Conservation (phyloP, 2,329 filamentous ascomycete species). For the Aphanocladium album region DNA sequence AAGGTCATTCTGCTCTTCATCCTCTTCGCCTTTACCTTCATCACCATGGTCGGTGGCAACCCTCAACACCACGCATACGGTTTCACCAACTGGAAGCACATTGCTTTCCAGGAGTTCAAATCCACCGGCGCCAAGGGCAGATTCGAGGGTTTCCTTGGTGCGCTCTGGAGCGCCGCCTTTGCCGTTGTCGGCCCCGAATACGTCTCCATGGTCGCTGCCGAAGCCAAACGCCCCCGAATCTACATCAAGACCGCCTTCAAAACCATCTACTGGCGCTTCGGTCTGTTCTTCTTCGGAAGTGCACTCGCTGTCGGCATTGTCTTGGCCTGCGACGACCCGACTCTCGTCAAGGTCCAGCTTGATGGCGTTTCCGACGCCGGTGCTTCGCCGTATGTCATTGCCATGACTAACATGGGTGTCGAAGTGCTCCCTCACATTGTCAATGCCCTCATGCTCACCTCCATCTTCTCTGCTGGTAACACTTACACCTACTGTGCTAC, state of each 20-base stretch:
- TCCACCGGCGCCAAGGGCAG: conserved; percentile 57
- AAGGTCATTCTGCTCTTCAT: conserved; percentile 64
- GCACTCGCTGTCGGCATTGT: conserved; percentile 62
- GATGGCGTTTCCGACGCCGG: conserved; percentile 40
- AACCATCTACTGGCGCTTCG: conserved; percentile 67
- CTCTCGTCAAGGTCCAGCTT: conserved; percentile 47
- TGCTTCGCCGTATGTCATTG: conserved; percentile 59
- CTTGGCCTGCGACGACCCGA: conserved; percentile 58
- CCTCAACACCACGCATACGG: conserved; percentile 63
- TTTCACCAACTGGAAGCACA: conserved; percentile 60
- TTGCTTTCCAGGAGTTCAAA: conserved; percentile 47
- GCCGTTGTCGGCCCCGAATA: conserved; percentile 64
- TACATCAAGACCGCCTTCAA: conserved; percentile 67
- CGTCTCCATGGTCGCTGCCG: conserved; percentile 63
- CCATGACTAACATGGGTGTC: conserved; percentile 52
- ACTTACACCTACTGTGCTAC: conserved; percentile 49
- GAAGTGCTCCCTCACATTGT: conserved; percentile 50
- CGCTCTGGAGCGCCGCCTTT: conserved; percentile 60
- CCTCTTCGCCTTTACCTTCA: conserved; percentile 69
- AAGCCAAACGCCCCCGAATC: conserved; percentile 58
- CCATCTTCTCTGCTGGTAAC: conserved; percentile 44
- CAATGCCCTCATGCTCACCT: conserved; percentile 46
- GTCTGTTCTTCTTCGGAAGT: conserved; percentile 65
- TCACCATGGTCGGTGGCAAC: conserved; percentile 75
- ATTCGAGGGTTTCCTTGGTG: conserved; percentile 66